These are phyloP conservation scores for Pyrrhoderma noxium DNA, from an alignment of 1,284 basidiomycete genomes.

Conservation along the genomic window DNA sequence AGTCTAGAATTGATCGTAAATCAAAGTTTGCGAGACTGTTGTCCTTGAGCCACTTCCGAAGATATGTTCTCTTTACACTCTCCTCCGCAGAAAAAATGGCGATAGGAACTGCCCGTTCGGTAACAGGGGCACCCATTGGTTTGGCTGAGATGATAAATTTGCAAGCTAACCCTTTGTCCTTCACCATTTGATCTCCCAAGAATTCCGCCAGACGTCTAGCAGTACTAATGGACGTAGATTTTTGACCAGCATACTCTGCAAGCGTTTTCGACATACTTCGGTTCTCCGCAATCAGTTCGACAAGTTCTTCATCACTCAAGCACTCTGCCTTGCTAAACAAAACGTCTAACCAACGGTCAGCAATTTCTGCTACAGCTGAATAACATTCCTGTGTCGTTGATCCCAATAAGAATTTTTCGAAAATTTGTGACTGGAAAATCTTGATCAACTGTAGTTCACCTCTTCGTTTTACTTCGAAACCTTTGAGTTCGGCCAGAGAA, in stretches of 20 bases:
- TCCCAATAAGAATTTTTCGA: slow-evolving; percentile 95
- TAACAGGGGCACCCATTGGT: slow-evolving; percentile 91
- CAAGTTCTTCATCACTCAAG: slow-evolving; percentile 86
- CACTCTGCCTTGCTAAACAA: slow-evolving; percentile 82
- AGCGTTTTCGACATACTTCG: slow-evolving; percentile 97
- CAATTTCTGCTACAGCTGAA: slow-evolving; percentile 86
- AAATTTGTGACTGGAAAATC: slow-evolving; percentile 98
- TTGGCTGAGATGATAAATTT: slow-evolving; percentile 98
- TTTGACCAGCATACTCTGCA: slow-evolving; percentile 93
- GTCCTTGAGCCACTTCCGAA: slow-evolving; percentile 97
- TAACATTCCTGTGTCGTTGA: slow-evolving; percentile 94
- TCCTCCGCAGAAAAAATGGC: slow-evolving; percentile 98
- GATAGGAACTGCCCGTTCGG: slow-evolving; percentile 95
- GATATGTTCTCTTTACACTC: slow-evolving; percentile 80
- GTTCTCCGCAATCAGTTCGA: slow-evolving; percentile 98
- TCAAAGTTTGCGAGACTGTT: slow-evolving; percentile 86
- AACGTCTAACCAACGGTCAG: slow-evolving; percentile 97
- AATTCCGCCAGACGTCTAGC: slow-evolving; percentile 95
- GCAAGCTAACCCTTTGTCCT: slow-evolving; percentile 98
- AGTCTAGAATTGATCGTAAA: slow-evolving; percentile 91
- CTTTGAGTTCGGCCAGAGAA: slow-evolving; percentile 93
- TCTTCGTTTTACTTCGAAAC: slow-evolving; percentile 97
- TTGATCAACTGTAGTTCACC: slow-evolving; percentile 99
- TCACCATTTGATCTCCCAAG: slow-evolving; percentile 97
- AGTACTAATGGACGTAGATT: slow-evolving; percentile 97